Conservation (phyloP, 306 rosid species). For the Castanea mollissima region DNA sequence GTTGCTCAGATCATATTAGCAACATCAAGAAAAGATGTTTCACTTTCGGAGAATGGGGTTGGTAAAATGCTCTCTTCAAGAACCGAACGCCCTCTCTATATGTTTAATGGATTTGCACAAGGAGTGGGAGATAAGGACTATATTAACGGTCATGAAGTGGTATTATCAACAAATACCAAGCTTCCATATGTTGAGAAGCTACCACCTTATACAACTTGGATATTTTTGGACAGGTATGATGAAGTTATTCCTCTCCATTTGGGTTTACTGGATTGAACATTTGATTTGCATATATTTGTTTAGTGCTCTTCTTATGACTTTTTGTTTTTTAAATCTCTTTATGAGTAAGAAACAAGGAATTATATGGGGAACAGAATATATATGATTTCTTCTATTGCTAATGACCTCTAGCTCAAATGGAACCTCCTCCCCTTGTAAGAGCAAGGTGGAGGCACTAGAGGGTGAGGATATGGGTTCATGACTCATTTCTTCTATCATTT, state of each 20-base stretch:
- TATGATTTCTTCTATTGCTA: not conserved
- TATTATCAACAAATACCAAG: constrained; percentile 49
- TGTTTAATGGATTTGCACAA: constrained; percentile 50
- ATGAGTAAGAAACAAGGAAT: not conserved
- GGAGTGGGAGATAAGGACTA: constrained; percentile 63
- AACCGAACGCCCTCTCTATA: constrained; percentile 60
- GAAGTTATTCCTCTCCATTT: not conserved
- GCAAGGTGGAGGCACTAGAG: too few relatives aligned
- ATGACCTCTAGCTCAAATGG: too few relatives aligned
- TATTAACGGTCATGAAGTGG: constrained; percentile 44
- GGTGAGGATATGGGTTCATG: not conserved
- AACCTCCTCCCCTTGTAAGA: too few relatives aligned
- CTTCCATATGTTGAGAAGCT: constrained; percentile 62
- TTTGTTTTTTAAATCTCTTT: not conserved
- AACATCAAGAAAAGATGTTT: constrained; percentile 33
- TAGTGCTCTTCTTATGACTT: constrained; percentile 3
- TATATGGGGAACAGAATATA: not conserved
- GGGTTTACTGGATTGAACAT: not conserved
- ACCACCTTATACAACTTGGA: constrained; percentile 92
- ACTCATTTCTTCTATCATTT: constrained; percentile 12
- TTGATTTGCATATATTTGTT: not conserved
- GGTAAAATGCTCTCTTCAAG: constrained; percentile 56
- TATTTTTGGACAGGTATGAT: constrained; percentile 79
- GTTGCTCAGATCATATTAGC: constrained; percentile 34
- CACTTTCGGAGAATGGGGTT: constrained; percentile 27